Percentiles rank a stretch among this genome's conserved stretches.
phyloP scores from a whole-genome alignment of 805 yeast genomes.

The Lipomyces starkeyi region DNA sequence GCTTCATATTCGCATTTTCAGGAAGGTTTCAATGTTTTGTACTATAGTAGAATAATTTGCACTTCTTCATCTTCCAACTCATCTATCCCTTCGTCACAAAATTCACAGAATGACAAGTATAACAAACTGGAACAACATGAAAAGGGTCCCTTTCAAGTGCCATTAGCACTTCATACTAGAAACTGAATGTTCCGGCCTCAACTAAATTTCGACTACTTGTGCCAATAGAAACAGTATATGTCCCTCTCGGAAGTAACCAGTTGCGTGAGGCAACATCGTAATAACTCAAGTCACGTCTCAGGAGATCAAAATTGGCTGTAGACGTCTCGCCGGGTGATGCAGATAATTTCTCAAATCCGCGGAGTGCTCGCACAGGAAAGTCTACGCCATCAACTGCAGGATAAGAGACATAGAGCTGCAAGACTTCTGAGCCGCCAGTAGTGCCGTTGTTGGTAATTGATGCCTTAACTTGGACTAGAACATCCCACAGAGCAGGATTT shows the following conservation, averaged over 20 bases:
- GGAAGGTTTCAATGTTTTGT: background rate
- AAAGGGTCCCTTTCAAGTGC: constrained; percentile 35
- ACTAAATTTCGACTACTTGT: constrained; percentile 23
- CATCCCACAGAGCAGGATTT: constrained; percentile 64
- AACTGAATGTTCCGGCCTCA: constrained; percentile 16
- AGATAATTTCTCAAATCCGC: constrained; percentile 64
- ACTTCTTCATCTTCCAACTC: too few species aligned
- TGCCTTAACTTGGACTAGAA: constrained; percentile 54
- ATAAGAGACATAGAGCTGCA: constrained; percentile 60
- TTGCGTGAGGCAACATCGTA: constrained; percentile 64
- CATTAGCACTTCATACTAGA: background rate
- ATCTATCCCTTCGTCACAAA: background rate
- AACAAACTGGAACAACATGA: constrained; percentile 41
- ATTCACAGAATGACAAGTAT: background rate
- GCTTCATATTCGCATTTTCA: background rate
- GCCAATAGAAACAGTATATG: constrained; percentile 59
- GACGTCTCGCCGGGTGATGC: constrained; percentile 52
- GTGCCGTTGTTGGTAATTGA: constrained; percentile 57
- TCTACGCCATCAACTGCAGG: constrained; percentile 51
- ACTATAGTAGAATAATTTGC: background rate
- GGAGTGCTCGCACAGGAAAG: constrained; percentile 59
- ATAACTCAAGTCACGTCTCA: constrained; percentile 59
- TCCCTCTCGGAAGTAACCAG: constrained; percentile 64
- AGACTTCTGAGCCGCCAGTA: constrained; percentile 55
- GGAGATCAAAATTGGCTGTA: constrained; percentile 52